Evolutionary conservation across 306 rosid genomes (phyloP), one percentile per base, ranked within the genome.

Genomic region (Fagus crenata): DNA sequence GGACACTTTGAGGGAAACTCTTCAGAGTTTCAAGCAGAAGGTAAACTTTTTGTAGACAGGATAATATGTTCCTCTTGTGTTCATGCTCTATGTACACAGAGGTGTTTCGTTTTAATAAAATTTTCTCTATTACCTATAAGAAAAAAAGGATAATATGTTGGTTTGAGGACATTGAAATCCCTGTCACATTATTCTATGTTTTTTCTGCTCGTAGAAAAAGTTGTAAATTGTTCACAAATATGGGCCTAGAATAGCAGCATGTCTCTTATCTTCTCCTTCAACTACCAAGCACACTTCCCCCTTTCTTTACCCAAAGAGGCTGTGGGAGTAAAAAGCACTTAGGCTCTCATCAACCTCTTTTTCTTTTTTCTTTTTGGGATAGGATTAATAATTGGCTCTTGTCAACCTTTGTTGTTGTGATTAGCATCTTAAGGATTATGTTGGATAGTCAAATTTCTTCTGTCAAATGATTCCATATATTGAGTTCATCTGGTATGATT

Each of bases 1-100:
- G 43, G 80, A 81, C 79, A 80, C 80, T 72, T 58, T 86, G 75
- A 81, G 82, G 80, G 84, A 81, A 78, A 78, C 84, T 78, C 75
- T 83, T 17, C 74, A 75, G 74, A 86, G 84, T 65, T 83, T 86
- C 77, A 75, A 43, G 73, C 80, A 75, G 69, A 83, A 83, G 89
- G 89, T 81, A 75, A 73, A 37, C 77, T 56, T 37, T 32, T 63
- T 69, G 64, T 40, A 18, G 35, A 60, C 54, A 42, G n/a, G n/a
- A 13, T 42, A 53, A 22, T 22, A 22, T 22, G 28, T 22, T 22
- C 28, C 28, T 22, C 28, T 22, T 22, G 28, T 22, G 28, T 22
- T 22, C 28, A 22, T 22, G 28, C 28, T 22, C 28, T 22, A 22
- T 22, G 28, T 22, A 22, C 28, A 22, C 28, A 22, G 28, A 22